Evolutionary conservation across 2,329 filamentous ascomycete genomes (phyloP).

Genomic region (Cercospora nicotianae): DNA sequence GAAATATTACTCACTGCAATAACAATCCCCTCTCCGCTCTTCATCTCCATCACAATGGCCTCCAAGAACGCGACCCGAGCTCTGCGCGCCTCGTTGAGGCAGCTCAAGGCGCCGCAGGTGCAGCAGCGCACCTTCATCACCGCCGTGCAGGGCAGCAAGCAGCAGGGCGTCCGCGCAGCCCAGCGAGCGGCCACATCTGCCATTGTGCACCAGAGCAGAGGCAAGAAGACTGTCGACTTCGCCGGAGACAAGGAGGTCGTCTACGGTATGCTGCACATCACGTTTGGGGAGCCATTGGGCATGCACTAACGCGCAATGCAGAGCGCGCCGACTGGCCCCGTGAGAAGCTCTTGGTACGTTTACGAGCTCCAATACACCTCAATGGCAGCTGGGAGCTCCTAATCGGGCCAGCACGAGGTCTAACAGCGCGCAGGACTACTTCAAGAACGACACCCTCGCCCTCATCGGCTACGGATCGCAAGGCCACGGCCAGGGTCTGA

Average conservation of each 20-base stretch:
- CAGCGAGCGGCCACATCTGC: slow-evolving; percentile 49
- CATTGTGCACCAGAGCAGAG: slow-evolving; percentile 66
- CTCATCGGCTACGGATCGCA: slow-evolving; percentile 98
- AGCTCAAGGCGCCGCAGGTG: slow-evolving; percentile 52
- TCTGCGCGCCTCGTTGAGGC: slow-evolving; percentile 58
- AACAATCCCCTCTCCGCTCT: slow-evolving; percentile 11
- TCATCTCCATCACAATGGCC: slow-evolving; percentile 59
- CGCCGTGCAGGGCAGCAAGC: slow-evolving; percentile 53
- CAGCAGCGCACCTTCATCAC: slow-evolving; percentile 61
- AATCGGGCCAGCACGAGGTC: slow-evolving; percentile 9
- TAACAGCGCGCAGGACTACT: slow-evolving; percentile 73
- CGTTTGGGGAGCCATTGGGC: slow-evolving; percentile 16
- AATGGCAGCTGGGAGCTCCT: background rate
- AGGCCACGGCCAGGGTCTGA: slow-evolving; percentile 98
- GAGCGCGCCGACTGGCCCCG: slow-evolving; percentile 98
- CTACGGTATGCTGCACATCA: slow-evolving; percentile 64
- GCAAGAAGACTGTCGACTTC: slow-evolving; percentile 99
- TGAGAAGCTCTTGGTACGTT: slow-evolving; percentile 89
- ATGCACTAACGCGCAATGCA: slow-evolving; percentile 42
- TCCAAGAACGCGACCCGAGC: slow-evolving; percentile 69
- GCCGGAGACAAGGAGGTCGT: slow-evolving; percentile 92
- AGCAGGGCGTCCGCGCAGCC: slow-evolving; percentile 44
- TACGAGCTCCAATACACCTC: slow-evolving; percentile 12
- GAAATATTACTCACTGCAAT: slow-evolving; percentile 10
- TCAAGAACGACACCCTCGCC: slow-evolving; percentile 99